phyloP scores from a whole-genome alignment of 2,329 filamentous ascomycete species.

The Coleophoma crateriformis region DNA sequence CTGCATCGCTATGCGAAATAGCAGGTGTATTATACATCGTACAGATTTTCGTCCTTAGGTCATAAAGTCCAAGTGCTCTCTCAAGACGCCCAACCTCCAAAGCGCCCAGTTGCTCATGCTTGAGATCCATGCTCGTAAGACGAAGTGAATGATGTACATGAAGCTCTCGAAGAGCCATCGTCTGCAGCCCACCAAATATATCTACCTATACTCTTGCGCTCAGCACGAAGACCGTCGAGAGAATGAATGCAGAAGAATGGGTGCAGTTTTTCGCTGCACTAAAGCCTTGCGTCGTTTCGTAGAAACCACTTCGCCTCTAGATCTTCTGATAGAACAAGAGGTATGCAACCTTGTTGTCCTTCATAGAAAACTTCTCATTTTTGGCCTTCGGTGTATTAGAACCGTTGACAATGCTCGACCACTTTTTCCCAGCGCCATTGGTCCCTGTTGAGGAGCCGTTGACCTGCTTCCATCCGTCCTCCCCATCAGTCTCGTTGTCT shows the following conservation, averaged over 20 bases:
- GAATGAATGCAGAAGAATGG: no score
- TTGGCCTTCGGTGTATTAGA: conserved; percentile 50
- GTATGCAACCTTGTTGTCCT: conserved; percentile 96
- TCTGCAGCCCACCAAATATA: not conserved
- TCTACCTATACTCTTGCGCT: no score
- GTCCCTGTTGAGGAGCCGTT: conserved; percentile 48
- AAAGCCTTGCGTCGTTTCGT: not conserved
- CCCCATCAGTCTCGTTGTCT: conserved; percentile 60
- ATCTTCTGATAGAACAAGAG: conserved; percentile 81
- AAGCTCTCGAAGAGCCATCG: not conserved
- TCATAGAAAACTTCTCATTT: conserved; percentile 55
- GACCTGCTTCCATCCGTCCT: conserved; percentile 82
- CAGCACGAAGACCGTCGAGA: no score
- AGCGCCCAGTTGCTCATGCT: conserved; percentile 15
- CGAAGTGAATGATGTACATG: conserved; percentile 12
- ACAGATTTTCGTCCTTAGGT: conserved; percentile 8
- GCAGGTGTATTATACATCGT: conserved; percentile 16
- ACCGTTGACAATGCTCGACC: conserved; percentile 66
- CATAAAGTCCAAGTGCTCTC: conserved; percentile 2
- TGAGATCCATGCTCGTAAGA: conserved; percentile 6
- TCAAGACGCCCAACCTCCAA: conserved; percentile 9
- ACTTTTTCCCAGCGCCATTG: conserved; percentile 54
- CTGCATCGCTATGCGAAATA: conserved; percentile 7
- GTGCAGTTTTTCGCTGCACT: not conserved
- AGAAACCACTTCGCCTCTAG: conserved; percentile 8